Conservation (phyloP, 2,329 filamentous ascomycete genomes). For the Alternaria ventricosa region DNA sequence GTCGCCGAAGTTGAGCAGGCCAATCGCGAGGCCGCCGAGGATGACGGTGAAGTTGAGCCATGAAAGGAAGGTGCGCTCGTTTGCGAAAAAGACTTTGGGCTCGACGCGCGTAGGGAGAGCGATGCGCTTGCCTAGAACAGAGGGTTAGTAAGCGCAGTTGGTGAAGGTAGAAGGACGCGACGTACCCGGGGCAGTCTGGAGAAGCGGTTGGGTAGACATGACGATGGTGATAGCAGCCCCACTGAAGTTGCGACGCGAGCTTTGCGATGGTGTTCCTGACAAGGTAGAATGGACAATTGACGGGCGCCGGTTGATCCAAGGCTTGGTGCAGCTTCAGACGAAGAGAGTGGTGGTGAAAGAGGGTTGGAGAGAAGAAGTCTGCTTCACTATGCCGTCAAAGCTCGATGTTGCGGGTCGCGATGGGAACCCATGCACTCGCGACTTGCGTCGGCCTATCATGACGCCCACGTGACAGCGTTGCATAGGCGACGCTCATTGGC, state of each 20-base stretch:
- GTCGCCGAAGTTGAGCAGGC: slow-evolving; percentile 98
- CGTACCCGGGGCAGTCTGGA: slow-evolving; percentile 89
- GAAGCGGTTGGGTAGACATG: slow-evolving; percentile 97
- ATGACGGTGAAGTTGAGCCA: slow-evolving; percentile 99
- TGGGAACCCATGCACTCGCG: slow-evolving; percentile 11
- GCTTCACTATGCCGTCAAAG: slow-evolving; percentile 6
- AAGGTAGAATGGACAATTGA: slow-evolving; percentile 14
- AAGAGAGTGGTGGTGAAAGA: background rate
- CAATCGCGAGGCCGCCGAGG: slow-evolving; percentile 92
- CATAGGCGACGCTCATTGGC: slow-evolving; percentile 5
- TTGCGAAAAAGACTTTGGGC: slow-evolving; percentile 99
- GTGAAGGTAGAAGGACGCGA: background rate
- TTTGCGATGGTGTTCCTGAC: slow-evolving; percentile 1
- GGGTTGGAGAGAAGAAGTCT: background rate
- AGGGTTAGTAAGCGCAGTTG: slow-evolving; percentile 9
- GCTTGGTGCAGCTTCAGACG: slow-evolving; percentile 14
- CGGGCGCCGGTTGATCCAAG: background rate
- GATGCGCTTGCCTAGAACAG: slow-evolving; percentile 84
- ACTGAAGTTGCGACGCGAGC: slow-evolving; percentile 19
- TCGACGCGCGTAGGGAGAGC: slow-evolving; percentile 97
- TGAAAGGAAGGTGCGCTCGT: slow-evolving; percentile 98
- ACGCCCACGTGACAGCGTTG: slow-evolving; percentile 31
- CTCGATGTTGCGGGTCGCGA: slow-evolving; percentile 2
- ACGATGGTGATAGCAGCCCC: slow-evolving; percentile 36
- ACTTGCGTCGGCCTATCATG: slow-evolving; percentile 31